Evolutionary conservation across 1,284 basidiomycete genomes (phyloP).

Genomic region (Chondrostereum purpureum): DNA sequence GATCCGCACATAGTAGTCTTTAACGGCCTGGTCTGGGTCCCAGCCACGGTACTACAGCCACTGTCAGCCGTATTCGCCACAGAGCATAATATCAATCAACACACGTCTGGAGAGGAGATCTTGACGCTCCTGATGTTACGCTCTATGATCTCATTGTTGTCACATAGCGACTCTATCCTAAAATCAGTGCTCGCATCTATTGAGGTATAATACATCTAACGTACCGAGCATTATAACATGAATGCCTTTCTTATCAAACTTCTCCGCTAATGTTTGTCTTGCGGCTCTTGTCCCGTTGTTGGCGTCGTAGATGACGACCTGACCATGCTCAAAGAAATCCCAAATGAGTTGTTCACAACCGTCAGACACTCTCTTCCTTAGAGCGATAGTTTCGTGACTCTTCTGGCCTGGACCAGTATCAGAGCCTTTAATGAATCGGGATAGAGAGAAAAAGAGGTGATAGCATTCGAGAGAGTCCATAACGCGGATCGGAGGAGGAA

Average conservation of each 20-base stretch:
- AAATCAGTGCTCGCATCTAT: not conserved
- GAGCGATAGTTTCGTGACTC: slow-evolving; percentile 68
- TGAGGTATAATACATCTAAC: slow-evolving; percentile 19
- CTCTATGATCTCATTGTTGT: slow-evolving; percentile 89
- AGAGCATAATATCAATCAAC: slow-evolving; percentile 24
- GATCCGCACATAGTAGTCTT: slow-evolving; percentile 91
- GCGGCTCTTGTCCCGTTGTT: slow-evolving; percentile 81
- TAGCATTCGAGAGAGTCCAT: not conserved
- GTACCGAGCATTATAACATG: slow-evolving; percentile 91
- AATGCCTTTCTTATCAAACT: slow-evolving; percentile 77
- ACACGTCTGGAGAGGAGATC: slow-evolving; percentile 93
- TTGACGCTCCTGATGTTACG: slow-evolving; percentile 95
- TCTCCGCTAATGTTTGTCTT: slow-evolving; percentile 72
- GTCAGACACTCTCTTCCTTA: slow-evolving; percentile 69
- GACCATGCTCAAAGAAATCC: slow-evolving; percentile 83
- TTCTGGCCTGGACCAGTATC: slow-evolving; percentile 51
- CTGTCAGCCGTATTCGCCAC: slow-evolving; percentile 6
- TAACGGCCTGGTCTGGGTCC: slow-evolving; percentile 87
- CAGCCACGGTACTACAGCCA: slow-evolving; percentile 76
- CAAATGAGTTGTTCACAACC: slow-evolving; percentile 86
- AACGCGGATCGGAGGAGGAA: not conserved
- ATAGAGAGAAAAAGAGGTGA: too few species aligned
- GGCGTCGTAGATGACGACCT: slow-evolving; percentile 99
- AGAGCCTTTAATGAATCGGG: too few species aligned
- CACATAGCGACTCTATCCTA: slow-evolving; percentile 81